Evolutionary conservation across 2,329 filamentous ascomycete species (phyloP).

Genomic region (Neofusicoccum sp.): DNA sequence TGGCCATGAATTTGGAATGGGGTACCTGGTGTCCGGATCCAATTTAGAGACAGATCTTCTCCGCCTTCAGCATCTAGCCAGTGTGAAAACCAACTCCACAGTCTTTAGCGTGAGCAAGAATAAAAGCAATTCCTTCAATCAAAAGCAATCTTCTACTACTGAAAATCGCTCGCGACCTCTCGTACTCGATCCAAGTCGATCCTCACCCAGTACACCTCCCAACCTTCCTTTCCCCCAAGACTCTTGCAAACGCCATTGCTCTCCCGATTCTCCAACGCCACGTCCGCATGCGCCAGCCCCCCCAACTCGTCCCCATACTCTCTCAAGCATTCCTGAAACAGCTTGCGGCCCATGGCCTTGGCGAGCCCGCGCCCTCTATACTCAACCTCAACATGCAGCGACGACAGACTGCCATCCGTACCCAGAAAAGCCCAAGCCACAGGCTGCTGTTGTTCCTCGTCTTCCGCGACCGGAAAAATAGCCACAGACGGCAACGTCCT

Average conservation of each 20-base stretch:
- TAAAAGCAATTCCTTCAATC: too few species aligned
- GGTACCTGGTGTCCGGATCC: too few species aligned
- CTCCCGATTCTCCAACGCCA: conserved; percentile 61
- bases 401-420: conserved; percentile 63
- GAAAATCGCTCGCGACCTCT: not conserved
- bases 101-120: too few species aligned
- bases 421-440: conserved; percentile 69
- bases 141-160: not conserved
- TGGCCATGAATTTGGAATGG: too few species aligned
- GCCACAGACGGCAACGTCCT: conserved; percentile 42
- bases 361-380: conserved; percentile 66
- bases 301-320: conserved; percentile 20
- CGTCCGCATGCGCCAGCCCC: conserved; percentile 54
- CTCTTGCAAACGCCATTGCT: conserved; percentile 66
- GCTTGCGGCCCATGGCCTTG: conserved; percentile 60
- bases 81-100: too few species aligned
- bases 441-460: conserved; percentile 36
- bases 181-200: conserved; percentile 38
- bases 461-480: conserved; percentile 35
- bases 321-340: conserved; percentile 53
- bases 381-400: conserved; percentile 61
- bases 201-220: conserved; percentile 62
- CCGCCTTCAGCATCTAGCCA: too few species aligned
- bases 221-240: conserved; percentile 59
- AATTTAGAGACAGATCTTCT: too few species aligned